phyloP scores from a whole-genome alignment of 257 asterid species.

The Lantana camara region DNA sequence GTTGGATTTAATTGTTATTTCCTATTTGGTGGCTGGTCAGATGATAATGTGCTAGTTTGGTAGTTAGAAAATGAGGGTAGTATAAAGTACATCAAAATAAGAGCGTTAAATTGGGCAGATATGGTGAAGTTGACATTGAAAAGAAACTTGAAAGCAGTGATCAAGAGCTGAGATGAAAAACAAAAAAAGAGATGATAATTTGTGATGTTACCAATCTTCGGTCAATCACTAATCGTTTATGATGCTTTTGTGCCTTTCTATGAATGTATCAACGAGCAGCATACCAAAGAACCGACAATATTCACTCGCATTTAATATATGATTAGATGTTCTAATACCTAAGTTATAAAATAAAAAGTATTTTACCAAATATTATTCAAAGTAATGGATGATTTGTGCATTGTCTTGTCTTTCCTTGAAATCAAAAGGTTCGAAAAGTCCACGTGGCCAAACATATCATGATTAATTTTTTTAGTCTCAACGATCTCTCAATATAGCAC shows the following conservation, averaged over 20 bases:
- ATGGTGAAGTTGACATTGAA: not conserved
- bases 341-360: too few species aligned
- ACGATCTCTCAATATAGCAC: too few species aligned
- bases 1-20: not conserved
- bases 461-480: too few species aligned
- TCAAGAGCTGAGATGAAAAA: constrained; percentile 4
- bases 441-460: too few species aligned
- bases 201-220: not conserved
- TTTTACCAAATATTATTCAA: too few species aligned
- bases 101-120: not conserved
- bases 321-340: too few species aligned
- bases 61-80: not conserved
- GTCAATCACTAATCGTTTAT: constrained; percentile 1
- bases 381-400: too few species aligned
- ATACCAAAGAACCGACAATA: constrained; percentile 49
- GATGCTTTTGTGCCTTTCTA: constrained; percentile 82
- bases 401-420: too few species aligned
- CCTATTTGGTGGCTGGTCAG: not conserved
- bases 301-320: too few species aligned
- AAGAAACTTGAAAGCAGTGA: not conserved
- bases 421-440: too few species aligned
- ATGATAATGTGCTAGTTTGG: not conserved
- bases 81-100: not conserved
- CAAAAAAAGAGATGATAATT: not conserved
- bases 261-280: constrained; percentile 68